Evolutionary conservation across 441 rosid species (phyloP).

Genomic region (Manihot esculenta): DNA sequence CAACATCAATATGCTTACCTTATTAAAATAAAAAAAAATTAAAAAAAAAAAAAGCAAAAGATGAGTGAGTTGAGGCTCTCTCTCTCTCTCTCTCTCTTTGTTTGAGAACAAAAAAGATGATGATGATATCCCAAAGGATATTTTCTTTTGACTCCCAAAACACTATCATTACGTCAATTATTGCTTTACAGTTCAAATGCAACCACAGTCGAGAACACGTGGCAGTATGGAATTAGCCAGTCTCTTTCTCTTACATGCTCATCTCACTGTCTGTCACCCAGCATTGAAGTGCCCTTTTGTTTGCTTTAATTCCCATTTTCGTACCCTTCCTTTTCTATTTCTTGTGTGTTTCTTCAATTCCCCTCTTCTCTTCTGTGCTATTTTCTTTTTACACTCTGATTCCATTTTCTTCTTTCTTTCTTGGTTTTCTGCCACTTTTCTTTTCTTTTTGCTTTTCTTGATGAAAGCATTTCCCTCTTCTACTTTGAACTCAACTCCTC

Average conservation of each 20-base stretch:
- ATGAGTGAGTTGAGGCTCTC: not conserved
- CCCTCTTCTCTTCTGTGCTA: not conserved
- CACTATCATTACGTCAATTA: slow-evolving; percentile 22
- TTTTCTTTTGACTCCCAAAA: slow-evolving; percentile 20
- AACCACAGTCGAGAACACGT: slow-evolving; percentile 1
- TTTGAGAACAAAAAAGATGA: not conserved
- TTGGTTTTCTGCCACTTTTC: not conserved
- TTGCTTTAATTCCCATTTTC: slow-evolving; percentile 21
- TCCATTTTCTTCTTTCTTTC: not conserved
- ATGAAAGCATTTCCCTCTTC: not conserved
- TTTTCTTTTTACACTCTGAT: not conserved
- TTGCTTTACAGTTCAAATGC: slow-evolving; percentile 18
- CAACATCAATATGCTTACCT: not conserved
- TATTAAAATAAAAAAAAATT: not conserved
- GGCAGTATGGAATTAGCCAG: not conserved
- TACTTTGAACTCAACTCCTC: not conserved
- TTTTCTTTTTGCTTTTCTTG: not conserved
- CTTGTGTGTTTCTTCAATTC: not conserved
- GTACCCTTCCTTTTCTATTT: slow-evolving; percentile 3
- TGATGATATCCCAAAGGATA: not conserved
- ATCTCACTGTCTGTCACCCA: slow-evolving; percentile 5
- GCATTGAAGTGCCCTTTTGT: slow-evolving; percentile 17
- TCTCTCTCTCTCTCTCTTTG: not conserved
- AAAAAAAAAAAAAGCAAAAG: not conserved
- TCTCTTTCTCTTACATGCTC: not conserved